A percentile compares a stretch with the other conserved stretches of the same genome.
Evolutionary conservation across 1,284 basidiomycete genomes (phyloP).

Genomic region (Cutaneotrichosporon curvatum): DNA sequence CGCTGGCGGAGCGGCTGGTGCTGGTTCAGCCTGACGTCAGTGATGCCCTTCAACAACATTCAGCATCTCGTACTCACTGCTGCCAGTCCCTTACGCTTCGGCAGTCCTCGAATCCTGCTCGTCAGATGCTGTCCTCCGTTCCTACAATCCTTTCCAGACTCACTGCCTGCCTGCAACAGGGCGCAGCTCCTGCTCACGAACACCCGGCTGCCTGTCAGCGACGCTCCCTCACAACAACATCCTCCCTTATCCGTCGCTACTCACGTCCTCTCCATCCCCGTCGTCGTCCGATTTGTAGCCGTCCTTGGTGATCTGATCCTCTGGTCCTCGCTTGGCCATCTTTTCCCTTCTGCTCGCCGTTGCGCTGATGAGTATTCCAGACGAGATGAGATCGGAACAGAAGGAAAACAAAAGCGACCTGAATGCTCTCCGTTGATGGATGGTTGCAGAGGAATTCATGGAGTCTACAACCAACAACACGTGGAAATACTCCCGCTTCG

Average conservation of each 20-base stretch:
- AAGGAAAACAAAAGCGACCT: no score
- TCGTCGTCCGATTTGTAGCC: conserved; percentile 42
- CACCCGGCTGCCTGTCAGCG: no score
- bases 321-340: conserved; percentile 63
- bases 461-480: not conserved
- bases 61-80: conserved; percentile 1
- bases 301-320: conserved; percentile 63
- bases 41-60: not conserved
- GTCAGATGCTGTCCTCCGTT: not conserved
- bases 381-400: no score
- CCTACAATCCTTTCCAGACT: conserved; percentile 6
- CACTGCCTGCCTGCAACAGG: conserved; percentile 38
- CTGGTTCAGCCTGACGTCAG: conserved; percentile 6
- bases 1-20: conserved; percentile 10
- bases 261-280: conserved; percentile 47
- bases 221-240: no score
- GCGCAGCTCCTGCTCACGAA: conserved; percentile 26
- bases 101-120: conserved; percentile 46
- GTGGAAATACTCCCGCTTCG: not conserved
- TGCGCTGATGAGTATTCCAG: no score
- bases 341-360: not conserved
- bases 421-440: not conserved
- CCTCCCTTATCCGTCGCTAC: no score
- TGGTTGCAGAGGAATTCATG: not conserved
- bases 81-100: conserved; percentile 38